Conservation (phyloP, 106 monocot species). For the Dendrobium nobile region DNA sequence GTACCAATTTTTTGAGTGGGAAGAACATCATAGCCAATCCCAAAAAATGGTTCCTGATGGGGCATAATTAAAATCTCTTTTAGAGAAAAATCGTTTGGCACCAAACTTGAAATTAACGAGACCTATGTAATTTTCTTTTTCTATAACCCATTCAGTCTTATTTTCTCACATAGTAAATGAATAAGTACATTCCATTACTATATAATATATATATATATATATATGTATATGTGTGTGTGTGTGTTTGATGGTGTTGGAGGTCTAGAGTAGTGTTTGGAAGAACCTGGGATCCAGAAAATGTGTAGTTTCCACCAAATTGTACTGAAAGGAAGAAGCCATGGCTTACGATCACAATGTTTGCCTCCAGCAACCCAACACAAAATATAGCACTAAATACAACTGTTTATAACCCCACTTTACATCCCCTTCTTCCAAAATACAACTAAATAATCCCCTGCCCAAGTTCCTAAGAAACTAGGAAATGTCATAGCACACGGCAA, state of each 20-base stretch:
- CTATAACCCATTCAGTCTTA: not conserved
- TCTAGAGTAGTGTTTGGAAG: not conserved
- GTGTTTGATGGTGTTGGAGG: too few relatives aligned
- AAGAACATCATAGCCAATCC: slow-evolving; percentile 79
- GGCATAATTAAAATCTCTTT: not conserved
- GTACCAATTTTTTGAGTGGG: slow-evolving; percentile 65
- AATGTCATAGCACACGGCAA: too few relatives aligned
- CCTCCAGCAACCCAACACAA: slow-evolving; percentile 63
- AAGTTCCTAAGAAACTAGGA: too few relatives aligned
- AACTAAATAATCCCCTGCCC: too few relatives aligned
- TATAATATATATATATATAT: too few relatives aligned
- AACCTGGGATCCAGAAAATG: slow-evolving; percentile 97
- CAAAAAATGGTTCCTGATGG: slow-evolving; percentile 87
- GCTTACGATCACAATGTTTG: slow-evolving; percentile 67
- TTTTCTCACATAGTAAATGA: not conserved
- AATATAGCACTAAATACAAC: slow-evolving; percentile 24
- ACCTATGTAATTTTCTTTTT: not conserved
- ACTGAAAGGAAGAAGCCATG: slow-evolving; percentile 55
- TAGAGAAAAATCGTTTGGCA: not conserved
- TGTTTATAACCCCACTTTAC: too few relatives aligned
- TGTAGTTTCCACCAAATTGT: slow-evolving; percentile 89
- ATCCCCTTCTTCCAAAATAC: too few relatives aligned
- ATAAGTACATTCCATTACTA: too few relatives aligned
- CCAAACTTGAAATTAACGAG: not conserved
- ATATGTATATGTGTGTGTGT: too few relatives aligned